Base-by-base conservation (phyloP, 2,329 filamentous ascomycete genomes). In the Delphinella strobiligena region DNA sequence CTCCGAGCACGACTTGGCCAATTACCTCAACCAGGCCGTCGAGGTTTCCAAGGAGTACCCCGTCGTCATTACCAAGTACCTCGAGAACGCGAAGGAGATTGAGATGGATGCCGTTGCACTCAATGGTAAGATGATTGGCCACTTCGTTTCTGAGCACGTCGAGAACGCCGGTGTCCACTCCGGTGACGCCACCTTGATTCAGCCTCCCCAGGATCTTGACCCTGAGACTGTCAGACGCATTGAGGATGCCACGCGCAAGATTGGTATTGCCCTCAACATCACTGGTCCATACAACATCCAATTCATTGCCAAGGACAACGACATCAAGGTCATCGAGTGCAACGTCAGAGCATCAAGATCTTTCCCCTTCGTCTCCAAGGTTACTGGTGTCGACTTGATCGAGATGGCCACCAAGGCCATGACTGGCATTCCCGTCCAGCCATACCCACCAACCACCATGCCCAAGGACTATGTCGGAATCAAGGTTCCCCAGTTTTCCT, bases 301-400 rank as follows among this genome's bases (percentile, higher is more conserved):
- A 61, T 96, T 98, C 68, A 98, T 98, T 54, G 91, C 91, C 54
- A 96, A 96, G 69, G 88, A 96, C 61, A 96, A 96, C 60, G 89
- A 96, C 50, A 96, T 98, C 71, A 96, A 96, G 71, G 91, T 98
- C 49, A 98, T 98, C 48, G 91, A 98, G 67, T 96, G 91, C 66
- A 98, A 98, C 55, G 91, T 96, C 45, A 81, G 91, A 47, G 91
- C 91, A 12, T 95, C 91, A 34, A 77, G 91, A 49, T 96, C 89
- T 1, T 95, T 95, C 72, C 91, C 91, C 45, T 98, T 98, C 57
- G 88, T 96, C 12, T 95, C 88, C 48, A 98, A 98, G 71, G 86
- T 93, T 50, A 96, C 94, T 85, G 88, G 88, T 37, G 84, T 95
- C 38, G 89, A 98, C 58, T 72, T 98, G 47, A 95, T 98, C 49